Percentiles rank a stretch among this genome's conserved stretches.
phyloP scores from a whole-genome alignment of 2,329 filamentous ascomycete genomes.

The Orbilia brochopaga region DNA sequence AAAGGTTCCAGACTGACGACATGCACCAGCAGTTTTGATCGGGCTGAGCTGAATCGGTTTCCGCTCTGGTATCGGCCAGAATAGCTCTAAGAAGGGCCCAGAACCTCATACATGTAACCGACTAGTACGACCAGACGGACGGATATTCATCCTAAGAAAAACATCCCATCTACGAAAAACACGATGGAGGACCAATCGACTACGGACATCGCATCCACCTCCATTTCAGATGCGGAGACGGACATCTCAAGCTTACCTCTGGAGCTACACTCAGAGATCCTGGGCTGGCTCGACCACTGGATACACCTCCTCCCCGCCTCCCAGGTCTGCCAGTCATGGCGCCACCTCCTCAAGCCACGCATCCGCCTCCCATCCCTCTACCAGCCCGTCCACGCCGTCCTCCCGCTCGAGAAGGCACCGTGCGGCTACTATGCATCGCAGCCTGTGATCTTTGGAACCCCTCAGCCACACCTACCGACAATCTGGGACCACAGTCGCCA shows the following conservation, averaged over 20 bases:
- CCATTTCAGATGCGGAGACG: neutral
- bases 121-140: too few species aligned
- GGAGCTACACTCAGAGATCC: conserved; percentile 22
- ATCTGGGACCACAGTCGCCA: conserved; percentile 12
- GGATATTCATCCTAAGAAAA: too few species aligned
- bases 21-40: too few species aligned
- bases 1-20: too few species aligned
- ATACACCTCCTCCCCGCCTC: conserved; percentile 16
- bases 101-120: too few species aligned
- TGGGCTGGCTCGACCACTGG: conserved; percentile 21
- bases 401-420: neutral
- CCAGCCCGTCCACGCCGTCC: neutral
- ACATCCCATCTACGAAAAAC: too few species aligned
- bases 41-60: too few species aligned
- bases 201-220: neutral
- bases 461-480: neutral
- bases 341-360: conserved; percentile 7
- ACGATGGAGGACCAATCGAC: conserved; percentile 10
- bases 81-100: too few species aligned
- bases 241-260: conserved; percentile 22
- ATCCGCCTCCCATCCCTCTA: conserved; percentile 8
- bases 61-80: too few species aligned
- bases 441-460: conserved; percentile 6
- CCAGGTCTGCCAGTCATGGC: conserved; percentile 32
- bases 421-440: neutral